A percentile compares a stretch with the other conserved stretches of the same genome.
Evolutionary conservation across 345 rosid genomes (phyloP).

Genomic region (Stellera chamaejasme): DNA sequence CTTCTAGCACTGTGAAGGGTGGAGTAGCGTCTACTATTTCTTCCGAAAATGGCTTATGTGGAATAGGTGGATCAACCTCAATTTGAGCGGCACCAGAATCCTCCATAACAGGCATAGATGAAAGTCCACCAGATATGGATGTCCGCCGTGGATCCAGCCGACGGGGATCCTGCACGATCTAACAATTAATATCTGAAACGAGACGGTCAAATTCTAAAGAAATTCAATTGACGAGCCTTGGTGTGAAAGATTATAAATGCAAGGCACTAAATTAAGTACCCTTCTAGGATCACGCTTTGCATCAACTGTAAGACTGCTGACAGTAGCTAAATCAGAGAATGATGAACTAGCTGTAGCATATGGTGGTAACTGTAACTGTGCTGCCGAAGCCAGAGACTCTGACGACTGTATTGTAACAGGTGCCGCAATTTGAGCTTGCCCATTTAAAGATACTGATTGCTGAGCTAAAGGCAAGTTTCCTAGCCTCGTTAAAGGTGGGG

Average conservation of each 20-base stretch:
- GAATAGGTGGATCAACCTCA: conserved; percentile 44
- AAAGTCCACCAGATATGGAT: conserved; percentile 36
- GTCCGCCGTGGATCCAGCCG: conserved; percentile 87
- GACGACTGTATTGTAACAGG: conserved; percentile 30
- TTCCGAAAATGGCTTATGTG: conserved; percentile 37
- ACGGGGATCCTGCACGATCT: conserved; percentile 83
- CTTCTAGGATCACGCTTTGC: conserved; percentile 91
- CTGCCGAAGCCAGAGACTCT: conserved; percentile 34
- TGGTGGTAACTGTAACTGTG: conserved; percentile 34
- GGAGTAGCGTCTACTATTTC: conserved; percentile 32
- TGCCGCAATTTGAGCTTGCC: conserved; percentile 35
- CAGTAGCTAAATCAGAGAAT: conserved; percentile 35
- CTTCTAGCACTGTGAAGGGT: conserved; percentile 22
- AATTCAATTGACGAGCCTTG: too few relatives aligned
- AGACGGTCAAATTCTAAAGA: conserved; percentile 15
- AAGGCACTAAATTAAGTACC: conserved; percentile 36
- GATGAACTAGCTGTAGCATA: conserved; percentile 28
- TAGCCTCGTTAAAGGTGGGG: conserved; percentile 48
- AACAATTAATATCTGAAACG: too few relatives aligned
- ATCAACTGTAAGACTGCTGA: conserved; percentile 43
- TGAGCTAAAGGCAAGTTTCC: conserved; percentile 30
- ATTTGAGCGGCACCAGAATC: conserved; percentile 31
- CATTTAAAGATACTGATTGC: conserved; percentile 31
- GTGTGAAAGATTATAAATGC: background rate
- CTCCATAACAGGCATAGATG: conserved; percentile 33